Evolutionary conservation across 768 basidiomycete species (phyloP).

Genomic region (Pleurotus giganteus): DNA sequence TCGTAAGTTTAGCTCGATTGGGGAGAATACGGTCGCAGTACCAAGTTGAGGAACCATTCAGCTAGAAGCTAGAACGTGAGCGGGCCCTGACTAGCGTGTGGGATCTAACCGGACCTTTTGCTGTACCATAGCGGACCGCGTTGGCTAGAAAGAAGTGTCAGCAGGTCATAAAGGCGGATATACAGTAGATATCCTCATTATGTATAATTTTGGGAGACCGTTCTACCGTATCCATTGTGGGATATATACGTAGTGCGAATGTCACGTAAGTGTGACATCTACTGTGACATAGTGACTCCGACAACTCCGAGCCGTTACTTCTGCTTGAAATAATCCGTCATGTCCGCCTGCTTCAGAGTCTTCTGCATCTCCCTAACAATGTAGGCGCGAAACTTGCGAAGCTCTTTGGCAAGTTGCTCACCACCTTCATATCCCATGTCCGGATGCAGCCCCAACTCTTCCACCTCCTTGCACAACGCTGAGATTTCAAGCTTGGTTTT

Average conservation of each 20-base stretch:
- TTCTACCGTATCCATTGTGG: too few species aligned
- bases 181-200: too few species aligned
- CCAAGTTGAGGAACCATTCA: slow-evolving; percentile 88
- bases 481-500: neutral
- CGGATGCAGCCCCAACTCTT: neutral
- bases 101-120: slow-evolving; percentile 45
- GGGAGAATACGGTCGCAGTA: slow-evolving; percentile 29
- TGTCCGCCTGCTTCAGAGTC: too few species aligned
- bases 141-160: slow-evolving; percentile 47
- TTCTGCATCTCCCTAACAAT: too few species aligned
- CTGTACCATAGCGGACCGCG: slow-evolving; percentile 85
- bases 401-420: neutral
- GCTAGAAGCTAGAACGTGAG: neutral
- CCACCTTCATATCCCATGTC: neutral
- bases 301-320: too few species aligned
- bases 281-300: too few species aligned
- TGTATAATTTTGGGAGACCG: too few species aligned
- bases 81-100: neutral
- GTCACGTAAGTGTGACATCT: too few species aligned
- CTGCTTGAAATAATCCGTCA: too few species aligned
- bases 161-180: too few species aligned
- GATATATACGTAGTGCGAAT: too few species aligned
- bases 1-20: neutral
- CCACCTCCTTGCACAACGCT: neutral
- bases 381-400: too few species aligned